Evolutionary conservation across 2,329 filamentous ascomycete genomes (phyloP).

Genomic region (Cercospora janseana): DNA sequence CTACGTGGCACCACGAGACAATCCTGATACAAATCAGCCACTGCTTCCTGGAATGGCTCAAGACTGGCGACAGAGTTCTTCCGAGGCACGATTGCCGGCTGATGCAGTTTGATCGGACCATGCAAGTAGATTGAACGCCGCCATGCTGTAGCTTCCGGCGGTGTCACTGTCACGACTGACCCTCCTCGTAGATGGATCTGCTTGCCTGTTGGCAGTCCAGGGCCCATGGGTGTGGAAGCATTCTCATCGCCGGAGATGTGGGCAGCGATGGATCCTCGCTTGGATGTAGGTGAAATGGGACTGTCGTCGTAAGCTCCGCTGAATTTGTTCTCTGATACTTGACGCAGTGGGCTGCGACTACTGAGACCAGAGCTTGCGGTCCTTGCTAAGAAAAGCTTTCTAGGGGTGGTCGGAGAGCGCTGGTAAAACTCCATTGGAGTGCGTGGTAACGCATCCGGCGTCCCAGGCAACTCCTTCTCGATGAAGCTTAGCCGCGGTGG

Average conservation of each 20-base stretch:
- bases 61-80: constrained; percentile 44
- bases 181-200: constrained; percentile 37
- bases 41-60: constrained; percentile 41
- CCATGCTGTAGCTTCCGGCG: constrained; percentile 39
- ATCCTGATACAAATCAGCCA: constrained; percentile 35
- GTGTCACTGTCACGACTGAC: constrained; percentile 38
- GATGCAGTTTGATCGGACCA: constrained; percentile 44
- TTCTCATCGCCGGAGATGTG: constrained; percentile 22
- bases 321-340: constrained; percentile 24
- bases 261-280: constrained; percentile 29
- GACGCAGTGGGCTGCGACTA: constrained; percentile 27
- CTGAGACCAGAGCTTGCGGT: constrained; percentile 20
- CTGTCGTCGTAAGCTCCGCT: not conserved
- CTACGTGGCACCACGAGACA: constrained; percentile 31
- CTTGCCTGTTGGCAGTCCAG: constrained; percentile 27
- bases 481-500: constrained; percentile 29
- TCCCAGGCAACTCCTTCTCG: constrained; percentile 28
- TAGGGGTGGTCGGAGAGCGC: not conserved
- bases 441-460: constrained; percentile 24
- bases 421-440: constrained; percentile 28
- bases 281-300: not conserved
- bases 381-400: constrained; percentile 1
- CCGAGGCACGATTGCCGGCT: constrained; percentile 36
- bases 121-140: constrained; percentile 41
- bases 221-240: constrained; percentile 25